phyloP scores from a whole-genome alignment of 192 early-diverging fungal species.

The Rhizophagus clarus region DNA sequence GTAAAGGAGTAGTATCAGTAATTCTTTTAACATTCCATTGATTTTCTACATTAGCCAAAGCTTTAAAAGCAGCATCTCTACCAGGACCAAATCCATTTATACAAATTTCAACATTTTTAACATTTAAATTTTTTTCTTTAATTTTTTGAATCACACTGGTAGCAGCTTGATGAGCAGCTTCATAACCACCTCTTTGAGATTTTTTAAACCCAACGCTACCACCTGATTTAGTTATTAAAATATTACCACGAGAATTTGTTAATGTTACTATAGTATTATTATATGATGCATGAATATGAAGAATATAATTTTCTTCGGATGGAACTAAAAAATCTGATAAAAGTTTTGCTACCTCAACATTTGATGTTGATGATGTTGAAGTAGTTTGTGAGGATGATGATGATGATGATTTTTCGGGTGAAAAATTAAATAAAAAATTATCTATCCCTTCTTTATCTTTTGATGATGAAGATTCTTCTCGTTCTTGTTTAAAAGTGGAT shows the following conservation, averaged over 20 bases:
- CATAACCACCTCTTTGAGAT: slow-evolving; percentile 82
- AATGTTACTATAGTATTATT: slow-evolving; percentile 93
- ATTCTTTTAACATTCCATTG: slow-evolving; percentile 74
- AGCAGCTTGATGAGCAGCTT: slow-evolving; percentile 91
- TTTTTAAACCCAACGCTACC: slow-evolving; percentile 88
- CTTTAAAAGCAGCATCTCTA: slow-evolving; percentile 89
- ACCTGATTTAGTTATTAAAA: slow-evolving; percentile 73
- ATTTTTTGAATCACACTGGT: slow-evolving; percentile 68
- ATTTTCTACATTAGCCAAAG: slow-evolving; percentile 68
- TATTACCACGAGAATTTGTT: slow-evolving; percentile 68
- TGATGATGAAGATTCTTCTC: not conserved
- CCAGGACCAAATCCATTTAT: slow-evolving; percentile 92
- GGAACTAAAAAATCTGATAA: slow-evolving; percentile 16
- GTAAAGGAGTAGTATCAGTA: slow-evolving; percentile 87
- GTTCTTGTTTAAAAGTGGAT: no score
- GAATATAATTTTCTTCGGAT: slow-evolving; percentile 41
- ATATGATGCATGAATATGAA: slow-evolving; percentile 58
- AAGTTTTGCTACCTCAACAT: slow-evolving; percentile 12
- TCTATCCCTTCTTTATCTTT: not conserved
- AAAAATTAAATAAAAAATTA: not conserved
- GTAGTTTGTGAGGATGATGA: not conserved
- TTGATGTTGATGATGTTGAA: not conserved
- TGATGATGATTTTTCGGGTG: not conserved
- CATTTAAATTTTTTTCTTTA: slow-evolving; percentile 65
- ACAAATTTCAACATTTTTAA: slow-evolving; percentile 71